These are phyloP conservation scores for Saccharomycopsis lassenensis DNA, from an alignment of 805 yeast genomes.

Conservation along the genomic window DNA sequence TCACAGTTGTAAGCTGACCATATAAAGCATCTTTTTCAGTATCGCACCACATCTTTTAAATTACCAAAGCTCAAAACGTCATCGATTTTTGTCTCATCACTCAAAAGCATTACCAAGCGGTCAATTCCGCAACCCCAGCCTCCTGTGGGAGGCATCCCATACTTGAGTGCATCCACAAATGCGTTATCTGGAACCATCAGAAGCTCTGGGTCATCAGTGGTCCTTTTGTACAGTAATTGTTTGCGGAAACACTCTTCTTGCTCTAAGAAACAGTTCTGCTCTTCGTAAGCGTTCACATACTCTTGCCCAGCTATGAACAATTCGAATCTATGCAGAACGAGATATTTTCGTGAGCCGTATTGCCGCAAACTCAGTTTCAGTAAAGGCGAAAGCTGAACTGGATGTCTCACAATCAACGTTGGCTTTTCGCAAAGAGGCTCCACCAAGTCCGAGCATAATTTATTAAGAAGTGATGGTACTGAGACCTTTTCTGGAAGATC, in stretches of 20 bases:
- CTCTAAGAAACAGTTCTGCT: conserved; percentile 76
- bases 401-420: conserved; percentile 71
- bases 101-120: conserved; percentile 76
- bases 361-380: conserved; percentile 48
- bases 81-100: conserved; percentile 56
- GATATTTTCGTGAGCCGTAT: conserved; percentile 25
- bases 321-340: conserved; percentile 67
- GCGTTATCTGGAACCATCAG: conserved; percentile 58
- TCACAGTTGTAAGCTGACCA: too few species aligned
- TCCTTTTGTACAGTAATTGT: conserved; percentile 43
- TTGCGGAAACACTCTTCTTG: conserved; percentile 53
- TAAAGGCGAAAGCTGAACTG: conserved; percentile 75
- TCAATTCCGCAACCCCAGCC: conserved; percentile 99
- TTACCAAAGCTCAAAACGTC: conserved; percentile 68
- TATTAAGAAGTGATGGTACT: conserved; percentile 53
- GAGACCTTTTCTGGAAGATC: conserved; percentile 31
- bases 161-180: conserved; percentile 70
- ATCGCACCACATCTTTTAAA: conserved; percentile 56
- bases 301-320: conserved; percentile 72
- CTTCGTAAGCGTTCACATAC: conserved; percentile 89
- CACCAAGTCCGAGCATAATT: conserved; percentile 45
- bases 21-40: too few species aligned
- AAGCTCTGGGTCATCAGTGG: conserved; percentile 41
- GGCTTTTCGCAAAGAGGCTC: conserved; percentile 61
- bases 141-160: conserved; percentile 97